phyloP scores from a whole-genome alignment of 805 yeast genomes.

The Candida broadrunensis region DNA sequence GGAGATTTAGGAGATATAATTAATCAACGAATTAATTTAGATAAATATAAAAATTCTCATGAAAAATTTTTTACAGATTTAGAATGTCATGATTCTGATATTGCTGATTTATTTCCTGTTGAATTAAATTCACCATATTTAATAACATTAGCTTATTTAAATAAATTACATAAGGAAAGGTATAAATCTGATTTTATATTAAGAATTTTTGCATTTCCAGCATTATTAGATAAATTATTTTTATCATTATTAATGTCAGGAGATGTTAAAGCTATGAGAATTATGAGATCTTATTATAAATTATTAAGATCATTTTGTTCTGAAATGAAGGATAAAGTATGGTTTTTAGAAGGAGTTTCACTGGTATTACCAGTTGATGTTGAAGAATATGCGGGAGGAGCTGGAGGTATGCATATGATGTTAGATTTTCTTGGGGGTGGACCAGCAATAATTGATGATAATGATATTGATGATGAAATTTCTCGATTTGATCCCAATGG shows the following conservation, averaged over 20 bases:
- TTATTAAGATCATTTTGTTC: slow-evolving; percentile 76
- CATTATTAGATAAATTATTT: slow-evolving; percentile 78
- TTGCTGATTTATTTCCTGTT: slow-evolving; percentile 84
- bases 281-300: slow-evolving; percentile 85
- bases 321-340: slow-evolving; percentile 84
- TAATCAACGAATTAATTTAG: slow-evolving; percentile 33
- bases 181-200: slow-evolving; percentile 82
- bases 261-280: slow-evolving; percentile 83
- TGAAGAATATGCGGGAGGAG: slow-evolving; percentile 83
- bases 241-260: slow-evolving; percentile 77
- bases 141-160: slow-evolving; percentile 82
- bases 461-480: slow-evolving; percentile 39
- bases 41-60: slow-evolving; percentile 24
- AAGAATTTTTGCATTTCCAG: slow-evolving; percentile 90
- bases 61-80: slow-evolving; percentile 51
- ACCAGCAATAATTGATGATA: slow-evolving; percentile 35
- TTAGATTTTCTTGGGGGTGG: slow-evolving; percentile 79
- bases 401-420: slow-evolving; percentile 92
- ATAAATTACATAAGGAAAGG: slow-evolving; percentile 77
- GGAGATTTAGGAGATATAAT: slow-evolving; percentile 82
- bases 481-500: slow-evolving; percentile 36
- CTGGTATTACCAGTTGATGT: slow-evolving; percentile 88
- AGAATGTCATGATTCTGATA: slow-evolving; percentile 81
- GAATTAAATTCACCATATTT: slow-evolving; percentile 80
- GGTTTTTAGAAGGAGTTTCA: slow-evolving; percentile 93